Percentiles rank a stretch among this genome's conserved stretches.
Evolutionary conservation across 805 yeast genomes (phyloP).

Genomic region (Cyberlindnera bimundalis): DNA sequence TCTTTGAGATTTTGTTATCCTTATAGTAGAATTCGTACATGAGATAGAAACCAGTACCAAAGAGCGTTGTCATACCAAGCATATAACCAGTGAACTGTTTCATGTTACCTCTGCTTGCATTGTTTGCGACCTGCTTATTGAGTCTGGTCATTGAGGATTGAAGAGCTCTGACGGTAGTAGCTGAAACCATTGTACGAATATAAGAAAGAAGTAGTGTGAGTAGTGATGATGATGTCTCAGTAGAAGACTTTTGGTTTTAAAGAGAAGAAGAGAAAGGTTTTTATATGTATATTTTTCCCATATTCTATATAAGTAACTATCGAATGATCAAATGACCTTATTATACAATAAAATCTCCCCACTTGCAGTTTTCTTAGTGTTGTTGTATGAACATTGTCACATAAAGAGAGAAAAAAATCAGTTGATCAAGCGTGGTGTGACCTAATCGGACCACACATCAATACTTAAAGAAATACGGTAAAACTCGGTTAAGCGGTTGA

Average conservation of each 20-base stretch:
- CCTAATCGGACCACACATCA: too few species aligned
- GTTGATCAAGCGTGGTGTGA: slow-evolving; percentile 3
- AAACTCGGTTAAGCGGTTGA: too few species aligned
- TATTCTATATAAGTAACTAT: background rate
- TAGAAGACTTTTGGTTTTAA: background rate
- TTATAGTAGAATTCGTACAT: slow-evolving; percentile 25
- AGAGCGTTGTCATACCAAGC: slow-evolving; percentile 20
- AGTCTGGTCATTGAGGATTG: slow-evolving; percentile 23
- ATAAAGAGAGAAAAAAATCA: too few species aligned
- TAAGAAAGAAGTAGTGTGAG: too few species aligned
- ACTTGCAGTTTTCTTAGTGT: background rate
- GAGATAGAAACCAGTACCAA: slow-evolving; percentile 17
- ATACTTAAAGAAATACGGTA: too few species aligned
- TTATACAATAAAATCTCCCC: background rate
- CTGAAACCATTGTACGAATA: slow-evolving; percentile 23
- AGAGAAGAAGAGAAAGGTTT: background rate
- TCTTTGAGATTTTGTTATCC: slow-evolving; percentile 26
- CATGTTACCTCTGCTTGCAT: slow-evolving; percentile 7
- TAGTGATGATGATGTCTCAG: background rate
- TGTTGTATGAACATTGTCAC: too few species aligned
- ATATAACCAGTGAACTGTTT: slow-evolving; percentile 19
- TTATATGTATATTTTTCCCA: background rate
- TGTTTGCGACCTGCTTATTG: slow-evolving; percentile 20
- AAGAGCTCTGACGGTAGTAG: slow-evolving; percentile 22
- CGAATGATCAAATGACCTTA: background rate